Conservation (phyloP, 768 basidiomycete species). For the Leccinum subtestaceum region DNA sequence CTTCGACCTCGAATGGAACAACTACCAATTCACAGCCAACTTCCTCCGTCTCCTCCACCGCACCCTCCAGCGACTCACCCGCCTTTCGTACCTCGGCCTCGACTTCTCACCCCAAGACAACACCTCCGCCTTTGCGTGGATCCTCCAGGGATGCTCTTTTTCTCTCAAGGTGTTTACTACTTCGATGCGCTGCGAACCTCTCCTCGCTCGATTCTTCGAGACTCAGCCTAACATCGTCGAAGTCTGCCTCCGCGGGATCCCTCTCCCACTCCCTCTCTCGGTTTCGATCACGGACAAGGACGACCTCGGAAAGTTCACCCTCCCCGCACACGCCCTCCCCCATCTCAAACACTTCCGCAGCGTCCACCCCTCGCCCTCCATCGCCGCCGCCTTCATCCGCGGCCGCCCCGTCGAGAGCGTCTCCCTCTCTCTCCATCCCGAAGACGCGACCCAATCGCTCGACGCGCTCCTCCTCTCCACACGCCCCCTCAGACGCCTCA, state of each 20-base stretch:
- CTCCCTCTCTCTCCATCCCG: constrained; percentile 51
- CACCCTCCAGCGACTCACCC: constrained; percentile 38
- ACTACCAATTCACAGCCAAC: constrained; percentile 40
- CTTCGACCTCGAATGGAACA: constrained; percentile 45
- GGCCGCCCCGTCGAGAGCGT: constrained; percentile 49
- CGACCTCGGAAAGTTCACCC: constrained; percentile 16
- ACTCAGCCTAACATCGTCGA: constrained; percentile 47
- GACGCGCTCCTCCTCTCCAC: constrained; percentile 42
- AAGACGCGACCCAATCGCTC: constrained; percentile 39
- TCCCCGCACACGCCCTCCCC: constrained; percentile 45
- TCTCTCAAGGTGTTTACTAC: constrained; percentile 49
- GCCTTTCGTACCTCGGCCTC: constrained; percentile 44
- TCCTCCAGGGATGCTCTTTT: constrained; percentile 45
- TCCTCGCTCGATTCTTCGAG: constrained; percentile 51
- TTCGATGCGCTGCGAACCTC: constrained; percentile 50
- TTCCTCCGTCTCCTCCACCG: constrained; percentile 49
- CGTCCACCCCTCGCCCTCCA: constrained; percentile 46
- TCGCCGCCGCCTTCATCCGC: constrained; percentile 45
- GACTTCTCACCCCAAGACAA: constrained; percentile 43
- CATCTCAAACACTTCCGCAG: constrained; percentile 49
- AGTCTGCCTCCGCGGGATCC: constrained; percentile 53
- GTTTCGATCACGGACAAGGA: not conserved
- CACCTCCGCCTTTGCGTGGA: constrained; percentile 42
- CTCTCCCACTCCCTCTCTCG: constrained; percentile 23
- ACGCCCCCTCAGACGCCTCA: constrained; percentile 45